Conservation (phyloP, 208 protist species). For the Leishmania braziliensis region DNA sequence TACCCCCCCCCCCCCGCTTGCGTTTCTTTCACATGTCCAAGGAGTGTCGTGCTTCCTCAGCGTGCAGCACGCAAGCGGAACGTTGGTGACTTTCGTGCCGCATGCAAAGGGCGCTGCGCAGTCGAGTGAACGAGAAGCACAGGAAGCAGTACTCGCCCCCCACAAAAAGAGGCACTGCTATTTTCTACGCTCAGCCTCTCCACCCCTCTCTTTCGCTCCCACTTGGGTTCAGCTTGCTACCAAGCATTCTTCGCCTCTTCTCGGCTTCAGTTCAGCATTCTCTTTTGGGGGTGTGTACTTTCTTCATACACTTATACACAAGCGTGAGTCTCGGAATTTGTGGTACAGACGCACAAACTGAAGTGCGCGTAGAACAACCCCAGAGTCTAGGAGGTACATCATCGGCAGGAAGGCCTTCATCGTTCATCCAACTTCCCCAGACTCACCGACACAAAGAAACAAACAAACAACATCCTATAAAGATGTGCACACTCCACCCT, state of each 20-base stretch:
- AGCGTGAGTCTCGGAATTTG: neutral
- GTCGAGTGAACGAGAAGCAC: neutral
- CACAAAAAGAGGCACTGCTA: neutral
- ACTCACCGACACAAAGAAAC: neutral
- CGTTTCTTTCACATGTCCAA: no score
- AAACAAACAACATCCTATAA: no score
- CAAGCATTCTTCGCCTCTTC: neutral
- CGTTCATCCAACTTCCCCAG: neutral
- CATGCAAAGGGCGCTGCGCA: neutral
- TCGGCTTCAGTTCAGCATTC: neutral
- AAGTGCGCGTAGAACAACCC: neutral
- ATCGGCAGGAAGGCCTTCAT: neutral
- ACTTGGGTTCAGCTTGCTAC: neutral
- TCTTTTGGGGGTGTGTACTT: neutral
- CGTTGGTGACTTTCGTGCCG: neutral
- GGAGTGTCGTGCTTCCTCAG: neutral
- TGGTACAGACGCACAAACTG: neutral
- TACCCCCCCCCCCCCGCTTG: neutral
- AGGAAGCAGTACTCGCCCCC: neutral
- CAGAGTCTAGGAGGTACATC: neutral
- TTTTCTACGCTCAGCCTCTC: neutral
- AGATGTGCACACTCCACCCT: neutral
- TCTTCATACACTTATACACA: neutral
- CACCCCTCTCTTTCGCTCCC: neutral
- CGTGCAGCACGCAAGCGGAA: neutral